Evolutionary conservation across 768 basidiomycete genomes (phyloP).

Genomic region (Auriscalpium microsporum): DNA sequence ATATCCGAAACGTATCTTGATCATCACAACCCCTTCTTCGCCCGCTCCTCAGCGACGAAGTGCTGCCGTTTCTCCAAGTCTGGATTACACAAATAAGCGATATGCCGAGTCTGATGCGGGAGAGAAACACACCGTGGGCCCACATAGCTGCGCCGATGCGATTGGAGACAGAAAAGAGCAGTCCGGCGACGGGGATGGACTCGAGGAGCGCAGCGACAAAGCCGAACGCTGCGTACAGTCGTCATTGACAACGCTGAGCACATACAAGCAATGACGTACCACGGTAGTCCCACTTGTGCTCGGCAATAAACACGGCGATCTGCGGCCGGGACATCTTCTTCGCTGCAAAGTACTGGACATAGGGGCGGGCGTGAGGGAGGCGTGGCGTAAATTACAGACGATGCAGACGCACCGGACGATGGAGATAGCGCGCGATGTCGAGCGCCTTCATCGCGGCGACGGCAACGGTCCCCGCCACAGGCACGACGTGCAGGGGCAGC

Average conservation of each 20-base stretch:
- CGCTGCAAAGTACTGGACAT: constrained; percentile 63
- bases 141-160: constrained; percentile 93
- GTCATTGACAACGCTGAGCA: not conserved
- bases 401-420: constrained; percentile 45
- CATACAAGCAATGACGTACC: constrained; percentile 30
- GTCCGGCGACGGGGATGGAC: constrained; percentile 69
- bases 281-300: constrained; percentile 85
- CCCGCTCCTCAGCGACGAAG: constrained; percentile 30
- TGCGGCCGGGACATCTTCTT: constrained; percentile 76
- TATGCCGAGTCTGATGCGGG: not conserved
- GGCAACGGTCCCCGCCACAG: constrained; percentile 54
- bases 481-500: constrained; percentile 50
- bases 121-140: constrained; percentile 53
- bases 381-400: not conserved
- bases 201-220: constrained; percentile 79
- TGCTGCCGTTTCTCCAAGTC: constrained; percentile 57
- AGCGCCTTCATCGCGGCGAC: constrained; percentile 60
- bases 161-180: constrained; percentile 80
- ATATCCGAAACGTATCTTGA: not conserved
- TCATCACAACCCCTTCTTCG: not conserved
- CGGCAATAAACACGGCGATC: constrained; percentile 71
- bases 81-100: constrained; percentile 16
- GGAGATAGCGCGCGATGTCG: constrained; percentile 59
- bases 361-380: not conserved
- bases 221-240: constrained; percentile 57